These are phyloP conservation scores for Amyloporia xantha DNA, from an alignment of 768 basidiomycete genomes.

Conservation along the genomic window DNA sequence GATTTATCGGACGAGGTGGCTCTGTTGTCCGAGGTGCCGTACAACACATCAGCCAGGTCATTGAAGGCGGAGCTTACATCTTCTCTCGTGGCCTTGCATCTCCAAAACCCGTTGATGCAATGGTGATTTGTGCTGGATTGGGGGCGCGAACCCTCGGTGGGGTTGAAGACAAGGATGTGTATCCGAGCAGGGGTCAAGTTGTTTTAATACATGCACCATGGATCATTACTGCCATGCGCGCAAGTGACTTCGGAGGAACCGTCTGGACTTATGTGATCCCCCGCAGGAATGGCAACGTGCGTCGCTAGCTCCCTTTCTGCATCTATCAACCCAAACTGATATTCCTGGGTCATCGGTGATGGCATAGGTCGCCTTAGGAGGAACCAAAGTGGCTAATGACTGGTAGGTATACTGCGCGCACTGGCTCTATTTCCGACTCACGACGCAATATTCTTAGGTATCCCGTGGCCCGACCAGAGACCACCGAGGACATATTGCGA, in stretches of 20 bases:
- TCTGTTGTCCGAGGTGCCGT: constrained; percentile 48
- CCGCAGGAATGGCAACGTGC: constrained; percentile 45
- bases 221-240: constrained; percentile 44
- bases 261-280: constrained; percentile 61
- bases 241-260: constrained; percentile 32
- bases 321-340: not conserved
- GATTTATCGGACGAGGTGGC: constrained; percentile 59
- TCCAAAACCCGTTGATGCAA: constrained; percentile 33
- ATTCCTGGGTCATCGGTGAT: not conserved
- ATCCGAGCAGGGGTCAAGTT: constrained; percentile 42
- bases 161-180: constrained; percentile 42
- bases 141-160: constrained; percentile 47
- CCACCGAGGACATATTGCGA: constrained; percentile 50
- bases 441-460: constrained; percentile 48
- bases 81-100: constrained; percentile 14
- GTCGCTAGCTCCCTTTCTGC: constrained; percentile 26
- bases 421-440: not conserved
- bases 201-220: constrained; percentile 42
- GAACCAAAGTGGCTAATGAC: constrained; percentile 50
- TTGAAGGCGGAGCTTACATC: constrained; percentile 45
- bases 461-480: constrained; percentile 57
- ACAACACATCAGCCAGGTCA: constrained; percentile 63
- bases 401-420: constrained; percentile 44
- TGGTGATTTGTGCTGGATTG: constrained; percentile 69
- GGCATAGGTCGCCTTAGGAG: constrained; percentile 49